Base-by-base conservation (phyloP, 2,329 filamentous ascomycete genomes). In the Didymella arachidicola region DNA sequence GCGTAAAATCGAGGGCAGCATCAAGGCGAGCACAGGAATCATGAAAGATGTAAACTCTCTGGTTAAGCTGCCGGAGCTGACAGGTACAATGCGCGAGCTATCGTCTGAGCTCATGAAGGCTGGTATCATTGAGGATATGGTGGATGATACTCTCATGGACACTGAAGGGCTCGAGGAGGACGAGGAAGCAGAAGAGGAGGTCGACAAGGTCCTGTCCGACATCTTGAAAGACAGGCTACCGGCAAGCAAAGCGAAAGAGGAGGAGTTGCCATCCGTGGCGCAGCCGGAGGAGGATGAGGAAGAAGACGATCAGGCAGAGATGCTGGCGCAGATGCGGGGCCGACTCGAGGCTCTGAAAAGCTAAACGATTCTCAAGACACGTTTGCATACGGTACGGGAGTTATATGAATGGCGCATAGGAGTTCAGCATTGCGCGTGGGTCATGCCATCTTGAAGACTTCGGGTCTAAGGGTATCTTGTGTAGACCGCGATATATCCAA, bases 121-220 rank as follows among this genome's bases (percentile, higher is more conserved):
- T 2, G 95, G 94, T 16, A 94, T 99, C 50, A 96, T 98, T 60
- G 94, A 98, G 82, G 95, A 99, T 81, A 97, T 98, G 91, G 88
- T 96, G 4, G 91, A 89, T 46, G 94, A 98, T 75, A 88, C 84
- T 42, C 80, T 98, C 65, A 92, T 93, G n/a, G 82, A 86, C 61
- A 73, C 66, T 16, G 89, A 93, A 57, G 79, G 89, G 50, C 81
- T 92, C 49, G 88, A 89, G 67, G 86, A 91, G 57, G 87, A 91
- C 59, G 91, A 92, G 61, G 91, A 93, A 69, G 90, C 88, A 6
- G 76, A 78, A 39, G 72, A 70, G 44, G 94, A 98, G 82, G 92
- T 98, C 10, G 93, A 98, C 72, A 96, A 94, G 83, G 89, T 98
- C 12, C 82, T 99, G 26, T 89, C 91, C 2, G 95, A 98, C 81